Evolutionary conservation across 768 basidiomycete genomes (phyloP).

Genomic region (Kwoniella newhampshirensis): DNA sequence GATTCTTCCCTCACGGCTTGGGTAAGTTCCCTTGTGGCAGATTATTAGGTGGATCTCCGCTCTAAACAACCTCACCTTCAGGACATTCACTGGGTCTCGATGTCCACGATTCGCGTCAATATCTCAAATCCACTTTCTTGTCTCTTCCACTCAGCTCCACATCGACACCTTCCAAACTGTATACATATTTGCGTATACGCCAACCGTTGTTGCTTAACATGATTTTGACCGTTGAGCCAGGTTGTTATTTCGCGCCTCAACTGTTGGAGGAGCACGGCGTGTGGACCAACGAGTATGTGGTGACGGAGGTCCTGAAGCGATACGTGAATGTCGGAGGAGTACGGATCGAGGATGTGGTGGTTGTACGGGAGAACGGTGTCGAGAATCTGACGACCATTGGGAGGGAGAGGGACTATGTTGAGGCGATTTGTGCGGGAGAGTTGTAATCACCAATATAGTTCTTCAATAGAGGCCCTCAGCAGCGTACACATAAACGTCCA

Average conservation of each 20-base stretch:
- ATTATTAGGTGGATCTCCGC: neutral
- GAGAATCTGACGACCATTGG: conserved; percentile 83
- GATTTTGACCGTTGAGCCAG: conserved; percentile 92
- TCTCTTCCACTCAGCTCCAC: conserved; percentile 44
- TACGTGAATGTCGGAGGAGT: conserved; percentile 88
- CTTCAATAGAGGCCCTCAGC: no score
- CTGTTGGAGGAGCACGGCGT: conserved; percentile 55
- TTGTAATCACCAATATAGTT: neutral
- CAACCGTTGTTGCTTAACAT: conserved; percentile 72
- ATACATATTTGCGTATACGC: conserved; percentile 75
- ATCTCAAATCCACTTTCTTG: conserved; percentile 60
- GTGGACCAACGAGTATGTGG: conserved; percentile 59
- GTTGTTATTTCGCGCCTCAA: conserved; percentile 75
- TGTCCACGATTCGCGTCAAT: conserved; percentile 87
- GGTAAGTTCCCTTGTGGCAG: conserved; percentile 47
- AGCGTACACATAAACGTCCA: no score
- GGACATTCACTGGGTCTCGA: conserved; percentile 91
- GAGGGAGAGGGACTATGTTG: conserved; percentile 80
- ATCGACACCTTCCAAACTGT: conserved; percentile 64
- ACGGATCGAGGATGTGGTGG: conserved; percentile 86
- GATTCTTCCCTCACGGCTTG: conserved; percentile 91
- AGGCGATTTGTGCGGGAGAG: conserved; percentile 73
- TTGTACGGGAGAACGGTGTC: conserved; percentile 70
- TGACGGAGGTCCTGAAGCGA: conserved; percentile 65
- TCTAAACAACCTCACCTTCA: conserved; percentile 39